Evolutionary conservation across 2,329 filamentous ascomycete genomes (phyloP).

Genomic region (Pseudogymnoascus sp.): DNA sequence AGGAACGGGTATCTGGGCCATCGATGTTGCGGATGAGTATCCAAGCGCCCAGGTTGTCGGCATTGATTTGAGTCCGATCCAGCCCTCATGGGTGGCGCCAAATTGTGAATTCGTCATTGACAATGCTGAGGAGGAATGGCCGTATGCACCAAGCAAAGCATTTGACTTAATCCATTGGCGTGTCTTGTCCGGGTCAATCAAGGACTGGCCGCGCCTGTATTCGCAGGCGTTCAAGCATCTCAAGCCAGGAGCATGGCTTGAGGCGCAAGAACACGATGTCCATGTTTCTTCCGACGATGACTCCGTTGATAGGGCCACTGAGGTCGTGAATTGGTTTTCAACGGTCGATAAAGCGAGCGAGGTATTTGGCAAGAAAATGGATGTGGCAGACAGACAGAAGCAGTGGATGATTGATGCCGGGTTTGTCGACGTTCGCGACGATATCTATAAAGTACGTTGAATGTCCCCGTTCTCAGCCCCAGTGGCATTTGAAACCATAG

Average conservation of each 20-base stretch:
- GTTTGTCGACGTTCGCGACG: conserved; percentile 32
- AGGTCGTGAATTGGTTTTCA: conserved; percentile 12
- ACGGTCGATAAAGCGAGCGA: conserved; percentile 10
- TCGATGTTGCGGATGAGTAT: conserved; percentile 21
- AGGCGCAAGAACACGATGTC: conserved; percentile 16
- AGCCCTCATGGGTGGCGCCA: conserved; percentile 21
- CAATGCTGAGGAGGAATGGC: conserved; percentile 26
- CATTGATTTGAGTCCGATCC: conserved; percentile 21
- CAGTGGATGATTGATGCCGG: conserved; percentile 28
- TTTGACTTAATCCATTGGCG: conserved; percentile 28
- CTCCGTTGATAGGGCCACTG: conserved; percentile 11
- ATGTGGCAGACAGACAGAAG: conserved; percentile 12
- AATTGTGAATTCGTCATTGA: conserved; percentile 26
- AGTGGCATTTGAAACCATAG: neutral
- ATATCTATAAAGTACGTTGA: conserved; percentile 11
- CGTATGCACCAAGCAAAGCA: conserved; percentile 27
- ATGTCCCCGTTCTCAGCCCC: neutral
- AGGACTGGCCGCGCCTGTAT: conserved; percentile 13
- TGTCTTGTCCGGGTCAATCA: conserved; percentile 19
- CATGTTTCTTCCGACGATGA: conserved; percentile 20
- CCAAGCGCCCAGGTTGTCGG: conserved; percentile 18
- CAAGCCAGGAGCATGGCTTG: conserved; percentile 15
- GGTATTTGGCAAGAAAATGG: conserved; percentile 15
- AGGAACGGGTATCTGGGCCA: conserved; percentile 34
- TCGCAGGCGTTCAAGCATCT: conserved; percentile 15